These are phyloP conservation scores for Coemansia sp. DNA, from an alignment of 192 early-diverging fungal species.

Conservation along the genomic window DNA sequence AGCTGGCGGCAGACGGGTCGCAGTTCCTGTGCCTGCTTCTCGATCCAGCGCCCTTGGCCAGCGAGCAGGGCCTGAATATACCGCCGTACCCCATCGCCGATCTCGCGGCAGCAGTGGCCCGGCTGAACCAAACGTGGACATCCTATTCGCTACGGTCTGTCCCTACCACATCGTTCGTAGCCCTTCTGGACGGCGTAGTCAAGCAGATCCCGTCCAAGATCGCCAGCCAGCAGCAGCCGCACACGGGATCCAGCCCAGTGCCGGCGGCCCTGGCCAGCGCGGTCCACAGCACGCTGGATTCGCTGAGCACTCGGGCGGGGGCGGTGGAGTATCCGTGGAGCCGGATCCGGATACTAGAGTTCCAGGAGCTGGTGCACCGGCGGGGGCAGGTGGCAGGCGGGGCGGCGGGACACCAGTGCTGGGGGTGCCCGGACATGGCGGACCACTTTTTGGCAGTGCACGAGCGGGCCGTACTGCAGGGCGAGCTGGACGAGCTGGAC, in stretches of 20 bases:
- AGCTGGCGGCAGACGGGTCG: constrained; percentile 22
- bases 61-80: background rate
- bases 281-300: constrained; percentile 20
- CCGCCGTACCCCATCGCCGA: constrained; percentile 34
- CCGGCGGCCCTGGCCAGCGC: constrained; percentile 43
- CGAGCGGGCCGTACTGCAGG: constrained; percentile 56
- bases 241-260: background rate
- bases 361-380: constrained; percentile 65
- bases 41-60: constrained; percentile 1
- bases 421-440: constrained; percentile 31
- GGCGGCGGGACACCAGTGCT: constrained; percentile 27
- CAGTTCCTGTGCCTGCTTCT: constrained; percentile 34
- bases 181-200: constrained; percentile 15
- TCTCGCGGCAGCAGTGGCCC: background rate
- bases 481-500: constrained; percentile 69
- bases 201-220: constrained; percentile 9
- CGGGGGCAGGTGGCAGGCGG: constrained; percentile 51
- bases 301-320: constrained; percentile 26
- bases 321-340: constrained; percentile 70
- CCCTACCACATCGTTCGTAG: constrained; percentile 14
- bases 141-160: constrained; percentile 8
- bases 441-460: constrained; percentile 54
- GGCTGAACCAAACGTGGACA: constrained; percentile 7
- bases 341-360: constrained; percentile 83
- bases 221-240: constrained; percentile 5